Evolutionary conservation across 2,329 filamentous ascomycete genomes (phyloP).

Genomic region (Biscogniauxia marginata): DNA sequence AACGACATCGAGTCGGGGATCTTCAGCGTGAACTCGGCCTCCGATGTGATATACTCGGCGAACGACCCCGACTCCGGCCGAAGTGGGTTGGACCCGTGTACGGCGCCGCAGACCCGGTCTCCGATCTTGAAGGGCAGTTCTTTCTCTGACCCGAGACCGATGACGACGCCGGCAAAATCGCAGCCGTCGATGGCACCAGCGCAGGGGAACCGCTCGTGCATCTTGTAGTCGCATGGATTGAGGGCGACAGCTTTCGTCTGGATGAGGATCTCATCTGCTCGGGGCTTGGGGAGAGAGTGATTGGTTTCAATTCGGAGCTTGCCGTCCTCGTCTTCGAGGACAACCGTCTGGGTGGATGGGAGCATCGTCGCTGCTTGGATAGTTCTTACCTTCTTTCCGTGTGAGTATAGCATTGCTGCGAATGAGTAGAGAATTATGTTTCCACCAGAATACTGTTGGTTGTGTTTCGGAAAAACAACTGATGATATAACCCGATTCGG

Average conservation of each 20-base stretch:
- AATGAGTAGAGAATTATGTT: background rate
- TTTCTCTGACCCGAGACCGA: background rate
- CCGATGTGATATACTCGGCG: background rate
- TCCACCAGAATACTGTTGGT: no score
- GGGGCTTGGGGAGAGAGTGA: slow-evolving; percentile 11
- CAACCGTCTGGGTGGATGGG: slow-evolving; percentile 10
- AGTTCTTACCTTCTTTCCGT: slow-evolving; percentile 3
- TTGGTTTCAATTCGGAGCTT: slow-evolving; percentile 9
- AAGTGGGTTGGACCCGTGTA: slow-evolving; percentile 3
- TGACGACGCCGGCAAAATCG: slow-evolving; percentile 3
- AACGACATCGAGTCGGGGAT: slow-evolving; percentile 1
- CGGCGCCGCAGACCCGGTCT: slow-evolving; percentile 2
- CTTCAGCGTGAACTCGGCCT: background rate
- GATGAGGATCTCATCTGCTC: slow-evolving; percentile 14
- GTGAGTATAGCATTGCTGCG: background rate
- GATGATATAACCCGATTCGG: no score
- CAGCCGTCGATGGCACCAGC: slow-evolving; percentile 18
- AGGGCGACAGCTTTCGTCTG: slow-evolving; percentile 18
- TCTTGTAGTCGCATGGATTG: slow-evolving; percentile 25
- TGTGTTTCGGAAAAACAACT: no score
- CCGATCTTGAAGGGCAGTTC: background rate
- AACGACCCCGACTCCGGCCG: background rate
- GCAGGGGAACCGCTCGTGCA: slow-evolving; percentile 10
- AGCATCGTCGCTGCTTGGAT: slow-evolving; percentile 1
- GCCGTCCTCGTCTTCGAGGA: slow-evolving; percentile 9